A percentile compares a stretch with the other conserved stretches of the same genome.
Evolutionary conservation across 2,329 filamentous ascomycete species (phyloP).

Genomic region (Phialemoniopsis sp.): DNA sequence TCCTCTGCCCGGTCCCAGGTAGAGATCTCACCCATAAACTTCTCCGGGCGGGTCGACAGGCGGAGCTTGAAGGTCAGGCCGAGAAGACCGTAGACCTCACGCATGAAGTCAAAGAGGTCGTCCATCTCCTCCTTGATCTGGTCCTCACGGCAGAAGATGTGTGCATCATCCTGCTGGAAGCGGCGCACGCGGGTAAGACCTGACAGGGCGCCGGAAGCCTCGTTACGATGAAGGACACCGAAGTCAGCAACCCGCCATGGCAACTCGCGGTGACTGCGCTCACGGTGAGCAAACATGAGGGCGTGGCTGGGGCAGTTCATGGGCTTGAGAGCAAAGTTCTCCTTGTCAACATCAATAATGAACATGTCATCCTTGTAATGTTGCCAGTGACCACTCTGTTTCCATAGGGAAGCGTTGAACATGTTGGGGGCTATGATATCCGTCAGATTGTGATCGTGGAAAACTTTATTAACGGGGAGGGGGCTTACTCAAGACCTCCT

Average conservation of each 20-base stretch:
- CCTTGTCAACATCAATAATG: conserved; percentile 74
- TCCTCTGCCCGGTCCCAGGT: conserved; percentile 88
- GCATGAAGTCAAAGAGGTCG: conserved; percentile 82
- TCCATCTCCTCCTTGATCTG: conserved; percentile 74
- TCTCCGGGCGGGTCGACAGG: conserved; percentile 85
- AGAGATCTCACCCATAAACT: conserved; percentile 79
- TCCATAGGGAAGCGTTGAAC: conserved; percentile 92
- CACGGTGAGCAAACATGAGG: conserved; percentile 71
- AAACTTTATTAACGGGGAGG: no score
- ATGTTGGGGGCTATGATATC: conserved; percentile 97
- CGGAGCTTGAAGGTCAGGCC: conserved; percentile 92
- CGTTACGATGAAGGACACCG: conserved; percentile 81
- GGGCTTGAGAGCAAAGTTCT: conserved; percentile 48
- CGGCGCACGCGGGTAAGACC: conserved; percentile 80
- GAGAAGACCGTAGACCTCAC: conserved; percentile 70
- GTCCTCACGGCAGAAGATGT: conserved; percentile 78
- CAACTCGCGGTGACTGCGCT: conserved; percentile 73
- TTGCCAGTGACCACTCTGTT: conserved; percentile 90
- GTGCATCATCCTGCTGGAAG: conserved; percentile 88
- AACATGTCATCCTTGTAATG: conserved; percentile 94
- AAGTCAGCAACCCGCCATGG: conserved; percentile 85
- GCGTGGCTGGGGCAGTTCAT: conserved; percentile 94
- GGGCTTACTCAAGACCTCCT: conserved; percentile 94
- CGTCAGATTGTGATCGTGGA: no score
- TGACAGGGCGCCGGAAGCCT: conserved; percentile 75